These are phyloP conservation scores for Prosopis cineraria DNA, from an alignment of 306 rosid species.

Conservation along the genomic window DNA sequence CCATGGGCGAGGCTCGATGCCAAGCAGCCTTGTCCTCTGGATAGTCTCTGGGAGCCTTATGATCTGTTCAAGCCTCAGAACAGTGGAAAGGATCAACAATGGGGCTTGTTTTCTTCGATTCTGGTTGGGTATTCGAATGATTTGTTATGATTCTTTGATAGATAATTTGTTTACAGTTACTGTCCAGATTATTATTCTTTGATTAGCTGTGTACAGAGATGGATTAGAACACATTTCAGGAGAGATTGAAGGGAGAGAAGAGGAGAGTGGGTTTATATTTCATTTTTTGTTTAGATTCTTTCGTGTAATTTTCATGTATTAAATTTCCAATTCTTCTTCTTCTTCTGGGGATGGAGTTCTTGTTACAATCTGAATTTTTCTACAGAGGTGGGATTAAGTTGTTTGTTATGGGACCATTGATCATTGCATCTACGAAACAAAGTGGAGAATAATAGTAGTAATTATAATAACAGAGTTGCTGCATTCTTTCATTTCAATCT, in stretches of 20 bases:
- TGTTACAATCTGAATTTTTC: slow-evolving; percentile 22
- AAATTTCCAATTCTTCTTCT: not conserved
- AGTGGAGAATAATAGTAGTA: not conserved
- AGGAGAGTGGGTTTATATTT: not conserved
- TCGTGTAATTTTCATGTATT: not conserved
- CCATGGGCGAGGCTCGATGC: slow-evolving; percentile 71
- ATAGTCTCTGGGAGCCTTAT: slow-evolving; percentile 65
- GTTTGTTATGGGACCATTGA: slow-evolving; percentile 1
- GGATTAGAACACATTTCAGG: not conserved
- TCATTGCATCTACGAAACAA: not conserved
- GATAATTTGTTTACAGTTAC: slow-evolving; percentile 25
- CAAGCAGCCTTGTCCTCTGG: slow-evolving; percentile 55
- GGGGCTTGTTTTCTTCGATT: slow-evolving; percentile 30
- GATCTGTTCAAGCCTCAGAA: slow-evolving; percentile 45
- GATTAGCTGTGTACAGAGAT: slow-evolving; percentile 49
- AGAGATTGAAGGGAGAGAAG: not conserved
- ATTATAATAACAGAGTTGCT: no score
- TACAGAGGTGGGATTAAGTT: slow-evolving; percentile 12
- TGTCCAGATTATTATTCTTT: slow-evolving; percentile 40
- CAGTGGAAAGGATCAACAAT: slow-evolving; percentile 15
- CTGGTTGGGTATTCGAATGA: slow-evolving; percentile 39
- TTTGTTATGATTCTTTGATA: slow-evolving; percentile 36
- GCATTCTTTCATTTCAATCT: no score
- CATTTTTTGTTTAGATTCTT: not conserved
- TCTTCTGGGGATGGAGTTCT: slow-evolving; percentile 13